Evolutionary conservation across 78 protist genomes (phyloP).

Genomic region (Dictyostelium discoideum): DNA sequence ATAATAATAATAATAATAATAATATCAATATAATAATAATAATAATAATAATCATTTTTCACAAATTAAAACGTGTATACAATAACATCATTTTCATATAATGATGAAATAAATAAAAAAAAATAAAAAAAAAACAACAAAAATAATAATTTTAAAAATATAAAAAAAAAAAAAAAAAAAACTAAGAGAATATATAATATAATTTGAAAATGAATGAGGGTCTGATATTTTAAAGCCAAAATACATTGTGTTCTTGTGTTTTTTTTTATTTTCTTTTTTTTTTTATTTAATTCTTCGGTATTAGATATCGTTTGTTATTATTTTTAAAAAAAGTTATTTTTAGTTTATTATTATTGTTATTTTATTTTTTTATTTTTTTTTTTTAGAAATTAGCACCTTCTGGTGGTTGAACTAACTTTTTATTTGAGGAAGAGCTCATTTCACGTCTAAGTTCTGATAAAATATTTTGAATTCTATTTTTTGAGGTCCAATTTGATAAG

Average conservation of each 20-base stretch:
- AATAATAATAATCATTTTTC: not conserved
- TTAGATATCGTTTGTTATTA: not conserved
- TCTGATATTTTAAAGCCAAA: too few relatives aligned
- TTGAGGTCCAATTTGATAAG: constrained; percentile 63
- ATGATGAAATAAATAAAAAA: not conserved
- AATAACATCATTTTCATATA: not conserved
- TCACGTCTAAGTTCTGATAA: constrained; percentile 68
- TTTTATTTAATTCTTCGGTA: too few relatives aligned
- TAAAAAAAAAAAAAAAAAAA: not conserved
- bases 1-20: not conserved
- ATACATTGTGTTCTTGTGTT: too few relatives aligned
- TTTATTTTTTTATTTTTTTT: not conserved
- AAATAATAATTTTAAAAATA: not conserved
- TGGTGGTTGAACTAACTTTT: constrained; percentile 86
- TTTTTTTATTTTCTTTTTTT: too few relatives aligned
- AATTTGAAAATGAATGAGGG: not conserved
- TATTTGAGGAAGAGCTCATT: constrained; percentile 83
- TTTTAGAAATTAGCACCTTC: constrained; percentile 46
- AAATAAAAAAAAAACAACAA: not conserved
- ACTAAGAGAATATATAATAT: not conserved
- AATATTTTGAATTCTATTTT: constrained; percentile 52
- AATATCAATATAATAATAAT: too few relatives aligned
- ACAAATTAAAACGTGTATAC: not conserved
- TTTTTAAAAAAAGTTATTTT: not conserved
- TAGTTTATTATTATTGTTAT: not conserved